These are phyloP conservation scores for Phytopythium boreale DNA, from an alignment of 352 stramenopile species.

Conservation along the genomic window DNA sequence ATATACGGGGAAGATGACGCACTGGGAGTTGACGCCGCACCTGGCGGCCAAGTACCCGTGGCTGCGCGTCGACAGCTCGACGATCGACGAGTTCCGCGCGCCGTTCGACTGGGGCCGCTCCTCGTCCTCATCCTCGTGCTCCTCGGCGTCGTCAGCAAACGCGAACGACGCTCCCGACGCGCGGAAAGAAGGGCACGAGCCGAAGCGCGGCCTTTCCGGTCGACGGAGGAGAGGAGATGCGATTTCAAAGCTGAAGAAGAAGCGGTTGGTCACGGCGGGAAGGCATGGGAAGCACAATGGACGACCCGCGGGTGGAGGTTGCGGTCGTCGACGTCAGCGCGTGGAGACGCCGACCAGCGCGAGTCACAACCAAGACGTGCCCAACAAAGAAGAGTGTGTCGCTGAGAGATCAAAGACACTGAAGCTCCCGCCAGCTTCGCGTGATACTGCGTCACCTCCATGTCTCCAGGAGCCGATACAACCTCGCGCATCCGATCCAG, in stretches of 20 bases:
- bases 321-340: neutral
- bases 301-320: neutral
- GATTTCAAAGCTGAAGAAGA: neutral
- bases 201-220: neutral
- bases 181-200: neutral
- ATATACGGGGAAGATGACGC: neutral
- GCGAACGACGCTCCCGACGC: neutral
- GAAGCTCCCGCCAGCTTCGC: neutral
- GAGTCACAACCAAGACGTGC: neutral
- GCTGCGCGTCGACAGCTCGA: slow-evolving; percentile 60
- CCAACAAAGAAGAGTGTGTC: neutral
- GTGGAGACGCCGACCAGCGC: neutral
- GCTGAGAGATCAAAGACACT: neutral
- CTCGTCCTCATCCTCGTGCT: slow-evolving; percentile 9
- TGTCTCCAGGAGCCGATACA: neutral
- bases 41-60: slow-evolving; percentile 72
- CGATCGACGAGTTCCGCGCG: slow-evolving; percentile 62
- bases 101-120: slow-evolving; percentile 46
- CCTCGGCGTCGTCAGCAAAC: slow-evolving; percentile 5
- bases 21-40: slow-evolving; percentile 51
- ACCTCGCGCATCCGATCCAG: neutral
- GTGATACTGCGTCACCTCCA: neutral
- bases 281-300: neutral
- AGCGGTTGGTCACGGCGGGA: neutral
- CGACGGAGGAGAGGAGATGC: slow-evolving; percentile 8